These are phyloP conservation scores for Rhodotorula paludigena DNA, from an alignment of 768 basidiomycete genomes.

Conservation along the genomic window DNA sequence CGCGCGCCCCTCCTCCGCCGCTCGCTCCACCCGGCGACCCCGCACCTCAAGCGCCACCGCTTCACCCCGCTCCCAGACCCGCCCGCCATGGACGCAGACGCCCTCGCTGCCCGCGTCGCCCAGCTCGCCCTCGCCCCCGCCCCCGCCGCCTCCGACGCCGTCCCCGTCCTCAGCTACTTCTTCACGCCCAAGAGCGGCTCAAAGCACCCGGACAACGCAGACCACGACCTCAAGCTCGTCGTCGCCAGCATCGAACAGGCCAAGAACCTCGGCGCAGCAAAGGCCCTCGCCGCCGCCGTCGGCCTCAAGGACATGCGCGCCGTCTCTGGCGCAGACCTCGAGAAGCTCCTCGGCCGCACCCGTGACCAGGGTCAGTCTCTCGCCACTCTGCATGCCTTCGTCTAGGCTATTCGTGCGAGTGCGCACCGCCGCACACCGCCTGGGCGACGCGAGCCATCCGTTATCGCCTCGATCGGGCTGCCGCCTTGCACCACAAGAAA, in stretches of 20 bases:
- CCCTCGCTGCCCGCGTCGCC: slow-evolving; percentile 20
- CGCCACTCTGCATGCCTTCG: not conserved
- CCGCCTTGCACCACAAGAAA: not conserved
- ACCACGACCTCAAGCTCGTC: slow-evolving; percentile 39
- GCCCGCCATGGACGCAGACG: slow-evolving; percentile 24
- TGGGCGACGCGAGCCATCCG: too few species aligned
- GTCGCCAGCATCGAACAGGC: slow-evolving; percentile 38
- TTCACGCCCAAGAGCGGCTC: slow-evolving; percentile 43
- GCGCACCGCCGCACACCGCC: too few species aligned
- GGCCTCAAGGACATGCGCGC: slow-evolving; percentile 44
- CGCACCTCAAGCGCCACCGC: slow-evolving; percentile 4
- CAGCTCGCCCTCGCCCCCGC: slow-evolving; percentile 12
- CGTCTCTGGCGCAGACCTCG: slow-evolving; percentile 34
- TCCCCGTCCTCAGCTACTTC: slow-evolving; percentile 34
- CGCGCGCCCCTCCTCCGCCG: not conserved
- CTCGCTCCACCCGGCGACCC: not conserved
- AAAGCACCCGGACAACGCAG: slow-evolving; percentile 33
- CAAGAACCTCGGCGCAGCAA: slow-evolving; percentile 42
- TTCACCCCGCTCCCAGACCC: slow-evolving; percentile 10
- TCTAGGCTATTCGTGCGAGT: too few species aligned
- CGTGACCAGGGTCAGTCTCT: slow-evolving; percentile 25
- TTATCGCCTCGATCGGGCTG: too few species aligned
- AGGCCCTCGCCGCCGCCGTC: slow-evolving; percentile 35
- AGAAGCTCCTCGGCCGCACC: slow-evolving; percentile 36
- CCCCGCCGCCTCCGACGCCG: not conserved